Base-by-base conservation (phyloP, 306 rosid species). In the Prunus mira region DNA sequence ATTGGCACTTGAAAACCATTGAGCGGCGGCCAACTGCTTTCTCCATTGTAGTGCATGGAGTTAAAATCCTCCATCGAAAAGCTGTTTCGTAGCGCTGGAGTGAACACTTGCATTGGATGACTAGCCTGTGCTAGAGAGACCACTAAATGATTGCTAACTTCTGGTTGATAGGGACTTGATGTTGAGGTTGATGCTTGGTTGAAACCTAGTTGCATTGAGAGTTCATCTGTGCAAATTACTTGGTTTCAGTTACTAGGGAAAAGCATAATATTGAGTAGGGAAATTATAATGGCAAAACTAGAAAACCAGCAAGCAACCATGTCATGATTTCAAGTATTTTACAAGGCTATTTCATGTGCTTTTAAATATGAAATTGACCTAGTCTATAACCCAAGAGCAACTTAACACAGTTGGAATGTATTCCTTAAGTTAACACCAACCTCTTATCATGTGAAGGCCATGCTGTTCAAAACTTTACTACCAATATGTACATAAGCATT, bases 221-320 rank as follows among this genome's bases (percentile, higher is more conserved):
- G 18, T 84, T 81, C 87, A 80, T 50, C 89, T 87, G 88, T 52
- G 71, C 73, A 63, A 68, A n/a, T 45, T 69, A 38, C 68, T 25
- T 45, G 19, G 15, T 54, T 54, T 72, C 4, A 61, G 50, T 15
- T 69, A 46, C 52, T 18, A n/a, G 3, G 46, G 43, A 55, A 45
- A 72, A 65, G 12, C 74, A 65, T 55, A 50, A 17, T 20, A 58
- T 19, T 54, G 46, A 76, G 8, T 6, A n/a, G 9, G 51, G 64
- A 58, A 18, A 41, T 38, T 38, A 38, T 38, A 38, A 38, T 7
- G 43, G 43, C 43, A 38, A 38, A 38, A 7, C 43, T 38, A 38
- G 9, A 38, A 38, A 38, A 38, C 9, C 43, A 38, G 43, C 43
- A 38, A 6, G 43, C 43, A 38, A 38, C 43, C 43, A 38, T 38